A percentile compares a stretch with the other conserved stretches of the same genome.
phyloP scores from a whole-genome alignment of 805 yeast genomes.

The Metschnikowia dekortorum region DNA sequence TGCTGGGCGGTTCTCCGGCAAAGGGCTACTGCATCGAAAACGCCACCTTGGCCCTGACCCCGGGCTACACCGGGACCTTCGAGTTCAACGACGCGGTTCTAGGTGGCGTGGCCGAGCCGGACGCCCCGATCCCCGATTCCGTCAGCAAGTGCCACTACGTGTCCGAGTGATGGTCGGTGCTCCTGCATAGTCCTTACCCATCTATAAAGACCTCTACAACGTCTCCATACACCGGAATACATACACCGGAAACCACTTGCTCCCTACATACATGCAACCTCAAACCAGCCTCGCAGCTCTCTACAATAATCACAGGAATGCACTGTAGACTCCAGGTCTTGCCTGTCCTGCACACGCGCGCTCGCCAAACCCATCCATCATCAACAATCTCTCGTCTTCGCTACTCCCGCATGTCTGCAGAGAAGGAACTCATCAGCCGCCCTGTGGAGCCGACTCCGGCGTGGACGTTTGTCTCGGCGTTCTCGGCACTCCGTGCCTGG shows the following conservation, averaged over 20 bases:
- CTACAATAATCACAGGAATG: no score
- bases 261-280: no score
- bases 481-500: slow-evolving; percentile 17
- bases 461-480: slow-evolving; percentile 41
- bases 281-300: no score
- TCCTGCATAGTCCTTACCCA: no score
- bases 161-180: background rate
- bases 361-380: background rate
- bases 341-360: background rate
- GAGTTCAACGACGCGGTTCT: slow-evolving; percentile 14
- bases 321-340: background rate
- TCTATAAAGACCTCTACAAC: no score
- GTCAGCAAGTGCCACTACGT: slow-evolving; percentile 12
- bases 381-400: background rate
- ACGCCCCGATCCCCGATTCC: slow-evolving; percentile 11
- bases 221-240: no score
- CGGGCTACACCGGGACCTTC: slow-evolving; percentile 6
- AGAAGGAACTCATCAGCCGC: slow-evolving; percentile 1
- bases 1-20: slow-evolving; percentile 51
- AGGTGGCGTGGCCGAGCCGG: slow-evolving; percentile 11
- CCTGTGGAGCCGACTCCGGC: slow-evolving; percentile 15
- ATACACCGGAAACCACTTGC: no score
- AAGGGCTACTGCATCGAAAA: slow-evolving; percentile 13
- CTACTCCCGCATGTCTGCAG: background rate
- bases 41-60: slow-evolving; percentile 8